Conservation (phyloP, 2,329 filamentous ascomycete genomes). For the Fusarium sp. region DNA sequence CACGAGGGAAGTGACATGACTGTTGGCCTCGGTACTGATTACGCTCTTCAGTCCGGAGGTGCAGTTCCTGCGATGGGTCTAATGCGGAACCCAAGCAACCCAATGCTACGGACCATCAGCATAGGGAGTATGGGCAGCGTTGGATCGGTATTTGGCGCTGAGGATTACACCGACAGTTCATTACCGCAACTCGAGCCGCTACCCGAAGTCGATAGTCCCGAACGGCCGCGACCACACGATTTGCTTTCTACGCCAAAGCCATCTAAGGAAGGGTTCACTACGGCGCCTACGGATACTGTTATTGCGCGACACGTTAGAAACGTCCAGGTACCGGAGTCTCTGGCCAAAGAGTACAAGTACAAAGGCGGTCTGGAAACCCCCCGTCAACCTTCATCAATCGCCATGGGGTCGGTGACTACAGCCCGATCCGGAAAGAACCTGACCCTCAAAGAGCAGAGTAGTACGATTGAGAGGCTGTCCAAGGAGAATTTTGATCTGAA, state of each 20-base stretch:
- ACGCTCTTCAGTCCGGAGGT: slow-evolving; percentile 84
- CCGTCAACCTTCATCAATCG: slow-evolving; percentile 65
- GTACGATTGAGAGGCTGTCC: slow-evolving; percentile 93
- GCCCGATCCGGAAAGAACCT: slow-evolving; percentile 75
- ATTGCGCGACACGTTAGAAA: slow-evolving; percentile 90
- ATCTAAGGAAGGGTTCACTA: slow-evolving; percentile 63
- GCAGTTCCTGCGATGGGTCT: slow-evolving; percentile 71
- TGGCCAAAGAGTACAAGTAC: slow-evolving; percentile 87
- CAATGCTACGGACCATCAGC: slow-evolving; percentile 82
- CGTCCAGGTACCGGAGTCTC: slow-evolving; percentile 89
- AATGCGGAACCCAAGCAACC: slow-evolving; percentile 65
- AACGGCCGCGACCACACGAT: slow-evolving; percentile 57
- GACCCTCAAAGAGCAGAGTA: slow-evolving; percentile 97
- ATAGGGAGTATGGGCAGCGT: slow-evolving; percentile 93
- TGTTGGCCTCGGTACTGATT: slow-evolving; percentile 77
- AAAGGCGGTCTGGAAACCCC: slow-evolving; percentile 76
- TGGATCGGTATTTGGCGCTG: slow-evolving; percentile 74
- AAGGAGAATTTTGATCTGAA: slow-evolving; percentile 99
- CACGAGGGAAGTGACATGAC: slow-evolving; percentile 80
- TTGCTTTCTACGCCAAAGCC: slow-evolving; percentile 79
- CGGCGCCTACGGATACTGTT: slow-evolving; percentile 85
- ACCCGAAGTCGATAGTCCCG: slow-evolving; percentile 62
- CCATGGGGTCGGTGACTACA: slow-evolving; percentile 61
- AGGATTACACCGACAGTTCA: slow-evolving; percentile 65
- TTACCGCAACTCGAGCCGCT: slow-evolving; percentile 64